These are phyloP conservation scores for Chlamydomonas sp. DNA, from an alignment of 139 green algal genomes.

Conservation along the genomic window DNA sequence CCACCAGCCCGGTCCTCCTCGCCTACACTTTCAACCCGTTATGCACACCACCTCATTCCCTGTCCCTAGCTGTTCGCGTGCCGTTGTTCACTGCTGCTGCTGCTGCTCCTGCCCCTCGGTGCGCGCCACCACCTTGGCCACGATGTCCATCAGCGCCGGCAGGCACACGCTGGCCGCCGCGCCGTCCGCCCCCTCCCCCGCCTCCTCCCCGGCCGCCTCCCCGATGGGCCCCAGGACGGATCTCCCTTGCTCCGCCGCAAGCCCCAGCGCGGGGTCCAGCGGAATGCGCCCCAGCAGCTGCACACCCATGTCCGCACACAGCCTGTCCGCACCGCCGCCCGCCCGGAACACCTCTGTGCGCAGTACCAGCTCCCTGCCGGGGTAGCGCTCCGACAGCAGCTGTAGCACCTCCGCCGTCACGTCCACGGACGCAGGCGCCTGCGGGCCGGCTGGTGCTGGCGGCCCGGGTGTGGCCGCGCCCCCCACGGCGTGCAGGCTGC, in stretches of 20 bases:
- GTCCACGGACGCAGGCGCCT: conserved; percentile 11
- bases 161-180: background rate
- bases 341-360: conserved; percentile 77
- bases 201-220: background rate
- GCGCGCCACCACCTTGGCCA: conserved; percentile 27
- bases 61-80: no score
- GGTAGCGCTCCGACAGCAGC: conserved; percentile 43
- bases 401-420: conserved; percentile 54
- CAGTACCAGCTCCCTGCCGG: conserved; percentile 24
- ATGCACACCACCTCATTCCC: no score
- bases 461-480: background rate
- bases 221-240: no score
- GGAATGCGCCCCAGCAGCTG: conserved; percentile 90
- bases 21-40: no score
- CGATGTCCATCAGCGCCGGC: conserved; percentile 26
- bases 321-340: conserved; percentile 73
- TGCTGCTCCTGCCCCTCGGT: background rate
- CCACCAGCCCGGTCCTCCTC: no score
- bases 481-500: conserved; percentile 60
- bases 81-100: no score
- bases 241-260: background rate
- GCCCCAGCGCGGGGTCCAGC: conserved; percentile 74
- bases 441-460: background rate
- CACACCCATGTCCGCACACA: conserved; percentile 83
- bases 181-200: background rate